Evolutionary conservation across 768 basidiomycete species (phyloP).

Genomic region (Podaxis sp.): DNA sequence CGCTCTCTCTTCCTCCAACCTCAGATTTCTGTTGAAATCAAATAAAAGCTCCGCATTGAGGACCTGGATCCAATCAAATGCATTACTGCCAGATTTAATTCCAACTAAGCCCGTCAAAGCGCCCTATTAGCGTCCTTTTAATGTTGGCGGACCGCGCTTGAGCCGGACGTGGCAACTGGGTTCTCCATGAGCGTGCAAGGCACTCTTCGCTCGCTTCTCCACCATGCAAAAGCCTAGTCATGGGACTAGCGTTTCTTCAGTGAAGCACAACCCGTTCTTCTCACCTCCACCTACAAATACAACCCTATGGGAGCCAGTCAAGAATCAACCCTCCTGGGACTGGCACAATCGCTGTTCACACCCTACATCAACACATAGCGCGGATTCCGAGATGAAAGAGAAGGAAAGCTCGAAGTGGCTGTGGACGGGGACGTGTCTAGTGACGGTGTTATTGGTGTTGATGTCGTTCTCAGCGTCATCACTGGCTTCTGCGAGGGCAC

Average conservation of each 20-base stretch:
- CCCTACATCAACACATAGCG: background rate
- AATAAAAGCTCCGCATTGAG: background rate
- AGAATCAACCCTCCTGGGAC: background rate
- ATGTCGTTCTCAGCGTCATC: slow-evolving; percentile 16
- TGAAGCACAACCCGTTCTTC: slow-evolving; percentile 4
- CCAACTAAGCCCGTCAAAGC: background rate
- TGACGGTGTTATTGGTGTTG: slow-evolving; percentile 12
- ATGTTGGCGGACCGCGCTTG: slow-evolving; percentile 7
- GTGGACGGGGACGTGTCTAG: slow-evolving; percentile 10
- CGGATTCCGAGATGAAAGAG: slow-evolving; percentile 10
- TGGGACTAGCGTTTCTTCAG: slow-evolving; percentile 6
- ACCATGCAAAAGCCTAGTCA: slow-evolving; percentile 14
- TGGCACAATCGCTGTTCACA: slow-evolving; percentile 1
- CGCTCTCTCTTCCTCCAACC: too few relatives aligned
- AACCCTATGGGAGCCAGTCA: background rate
- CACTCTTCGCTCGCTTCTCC: slow-evolving; percentile 15
- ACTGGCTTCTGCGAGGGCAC: slow-evolving; percentile 7
- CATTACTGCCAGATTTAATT: background rate
- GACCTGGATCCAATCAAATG: background rate
- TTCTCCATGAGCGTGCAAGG: background rate
- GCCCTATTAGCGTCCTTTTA: background rate
- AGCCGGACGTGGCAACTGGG: slow-evolving; percentile 12
- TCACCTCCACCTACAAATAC: slow-evolving; percentile 15
- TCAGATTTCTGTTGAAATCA: background rate
- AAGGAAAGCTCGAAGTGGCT: slow-evolving; percentile 9